Conservation (phyloP, 2,329 filamentous ascomycete genomes). For the Penicillium corylophilum region DNA sequence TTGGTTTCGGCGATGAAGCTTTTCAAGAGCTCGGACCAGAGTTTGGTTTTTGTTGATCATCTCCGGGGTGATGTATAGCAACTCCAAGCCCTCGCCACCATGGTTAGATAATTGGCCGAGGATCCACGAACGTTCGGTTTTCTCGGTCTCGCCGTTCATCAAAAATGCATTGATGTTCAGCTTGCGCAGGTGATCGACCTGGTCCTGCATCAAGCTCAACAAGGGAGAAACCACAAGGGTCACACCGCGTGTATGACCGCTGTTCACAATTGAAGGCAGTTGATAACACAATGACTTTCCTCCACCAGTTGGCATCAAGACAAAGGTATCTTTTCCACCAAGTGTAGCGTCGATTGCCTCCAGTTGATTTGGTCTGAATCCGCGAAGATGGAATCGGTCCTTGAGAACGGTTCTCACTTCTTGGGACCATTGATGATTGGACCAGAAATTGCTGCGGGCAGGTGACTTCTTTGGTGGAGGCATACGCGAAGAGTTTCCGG, state of each 20-base stretch:
- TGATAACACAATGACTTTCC: conserved; percentile 98
- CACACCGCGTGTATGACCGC: conserved; percentile 76
- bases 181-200: conserved; percentile 76
- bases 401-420: conserved; percentile 81
- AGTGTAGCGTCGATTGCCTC: conserved; percentile 95
- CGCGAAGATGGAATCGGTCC: conserved; percentile 77
- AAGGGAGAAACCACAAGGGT: conserved; percentile 94
- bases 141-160: conserved; percentile 73
- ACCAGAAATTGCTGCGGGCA: conserved; percentile 46
- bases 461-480: conserved; percentile 34
- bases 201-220: conserved; percentile 95
- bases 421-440: conserved; percentile 73
- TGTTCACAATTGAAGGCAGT: conserved; percentile 78
- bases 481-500: conserved; percentile 36
- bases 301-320: conserved; percentile 96
- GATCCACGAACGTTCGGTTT: conserved; percentile 64
- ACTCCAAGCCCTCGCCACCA: conserved; percentile 73
- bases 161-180: conserved; percentile 76
- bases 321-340: conserved; percentile 82
- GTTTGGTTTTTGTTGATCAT: conserved; percentile 82
- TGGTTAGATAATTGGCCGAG: conserved; percentile 61
- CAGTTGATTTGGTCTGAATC: conserved; percentile 87
- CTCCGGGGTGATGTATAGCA: conserved; percentile 94
- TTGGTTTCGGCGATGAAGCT: conserved; percentile 67
- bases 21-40: conserved; percentile 65